Evolutionary conservation across 345 rosid genomes (phyloP), one percentile per base, ranked within the genome.

Genomic region (Lagerstroemia speciosa): DNA sequence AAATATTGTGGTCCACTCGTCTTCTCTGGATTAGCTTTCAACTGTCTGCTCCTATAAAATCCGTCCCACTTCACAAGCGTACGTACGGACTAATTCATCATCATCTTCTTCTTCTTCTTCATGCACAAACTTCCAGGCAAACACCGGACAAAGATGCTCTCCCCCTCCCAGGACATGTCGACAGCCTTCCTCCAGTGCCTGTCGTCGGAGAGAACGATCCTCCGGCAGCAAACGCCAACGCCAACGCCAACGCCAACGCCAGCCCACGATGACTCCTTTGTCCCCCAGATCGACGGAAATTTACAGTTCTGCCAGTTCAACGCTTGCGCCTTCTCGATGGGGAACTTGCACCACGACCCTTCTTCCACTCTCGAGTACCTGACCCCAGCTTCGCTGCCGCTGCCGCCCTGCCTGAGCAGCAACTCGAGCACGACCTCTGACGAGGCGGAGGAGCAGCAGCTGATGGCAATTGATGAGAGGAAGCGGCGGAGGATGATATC

Each of bases 401-500:
- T 17, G 66, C 11, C 43, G n/a, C 73, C 89, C 5, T 69, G 80
- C 69, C 70, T 79, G 33, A 87, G 93, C 83, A 89, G 85, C 84
- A 83, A 83, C 76, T 89, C 96, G 8, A 40, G 52, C 27, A n/a
- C 72, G 29, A 83, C 96, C 61, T 91, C 94, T 10, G 92, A 91
- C 45, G 98, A 91, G 62, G 86, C 90, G 32, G 89, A 85, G 24
- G 88, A 86, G 8, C 83, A 79, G 29, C 97, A 52, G 64, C 77
- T 76, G 32, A 64, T 77, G 32, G 68, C 81, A 75, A 83, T 89
- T 30, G 90, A 94, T n/a, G 97, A 94, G 75, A 86, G 99, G 93
- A 91, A 83, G 82, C 90, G 85, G 76, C 78, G 97, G 62, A 83
- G 97, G 75, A 93, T 91, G 99, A 85, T 93, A 55, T 93, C 99